phyloP scores from a whole-genome alignment of 2,329 filamentous ascomycete genomes.

The Trichoderma harzianum region DNA sequence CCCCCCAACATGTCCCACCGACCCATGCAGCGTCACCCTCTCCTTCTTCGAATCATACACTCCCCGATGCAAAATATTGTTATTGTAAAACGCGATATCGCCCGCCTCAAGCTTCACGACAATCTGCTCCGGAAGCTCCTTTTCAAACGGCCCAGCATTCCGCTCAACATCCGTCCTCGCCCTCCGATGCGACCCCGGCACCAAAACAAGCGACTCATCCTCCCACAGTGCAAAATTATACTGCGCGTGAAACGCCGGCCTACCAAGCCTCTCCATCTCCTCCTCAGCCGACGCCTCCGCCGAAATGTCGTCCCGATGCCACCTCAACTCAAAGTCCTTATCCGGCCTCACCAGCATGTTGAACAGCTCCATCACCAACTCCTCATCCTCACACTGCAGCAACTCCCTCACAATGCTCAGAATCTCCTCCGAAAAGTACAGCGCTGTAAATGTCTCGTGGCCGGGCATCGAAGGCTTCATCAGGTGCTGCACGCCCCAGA shows the following conservation, averaged over 20 bases:
- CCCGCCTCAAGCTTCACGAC: constrained; percentile 66
- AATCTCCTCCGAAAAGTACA: constrained; percentile 69
- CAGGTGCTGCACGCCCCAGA: constrained; percentile 88
- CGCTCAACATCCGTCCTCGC: constrained; percentile 69
- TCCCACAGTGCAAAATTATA: constrained; percentile 82
- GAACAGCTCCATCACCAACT: constrained; percentile 81
- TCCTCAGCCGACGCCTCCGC: constrained; percentile 62
- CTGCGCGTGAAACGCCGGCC: constrained; percentile 71
- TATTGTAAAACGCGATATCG: constrained; percentile 85
- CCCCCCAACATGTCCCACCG: constrained; percentile 59
- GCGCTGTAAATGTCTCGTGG: constrained; percentile 57
- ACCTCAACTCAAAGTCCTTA: constrained; percentile 67
- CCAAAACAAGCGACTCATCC: constrained; percentile 69
- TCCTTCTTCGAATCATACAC: constrained; percentile 59
- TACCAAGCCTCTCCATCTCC: constrained; percentile 58
- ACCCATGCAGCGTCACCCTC: constrained; percentile 69
- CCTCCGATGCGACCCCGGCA: constrained; percentile 72
- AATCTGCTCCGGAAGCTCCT: constrained; percentile 59
- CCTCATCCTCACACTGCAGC: constrained; percentile 53
- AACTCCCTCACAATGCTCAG: constrained; percentile 63
- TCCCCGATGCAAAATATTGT: constrained; percentile 78
- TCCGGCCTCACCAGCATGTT: constrained; percentile 79
- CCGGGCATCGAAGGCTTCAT: constrained; percentile 69
- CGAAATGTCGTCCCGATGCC: constrained; percentile 83
- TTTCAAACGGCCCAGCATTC: constrained; percentile 61